Base-by-base conservation (phyloP, 75 land plant genomes). In the Selaginella moellendorffii region DNA sequence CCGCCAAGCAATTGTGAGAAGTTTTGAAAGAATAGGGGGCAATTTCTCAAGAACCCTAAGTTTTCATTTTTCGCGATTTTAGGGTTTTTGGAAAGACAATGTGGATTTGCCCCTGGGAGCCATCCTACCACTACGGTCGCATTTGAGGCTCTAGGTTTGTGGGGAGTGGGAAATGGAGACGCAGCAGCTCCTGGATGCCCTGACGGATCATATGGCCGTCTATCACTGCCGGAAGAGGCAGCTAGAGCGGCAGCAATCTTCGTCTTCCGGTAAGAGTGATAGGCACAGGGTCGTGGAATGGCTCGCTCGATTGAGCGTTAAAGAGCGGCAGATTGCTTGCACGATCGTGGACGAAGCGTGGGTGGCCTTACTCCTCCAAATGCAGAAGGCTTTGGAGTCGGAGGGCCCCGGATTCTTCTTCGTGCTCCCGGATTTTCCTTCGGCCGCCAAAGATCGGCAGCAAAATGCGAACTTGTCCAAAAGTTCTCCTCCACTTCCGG, bases 161-260 rank as follows among this genome's bases (percentile, higher is more conserved):
- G 14, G 46, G 14, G 14, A 36, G 46, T 5, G 46, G 46, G 46
- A 14, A 36, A 82, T 85, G 88, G 81, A 81, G 36, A 53, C 83
- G n/a, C 71, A 89, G 29, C 84, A 77, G 61, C 66, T 86, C 23
- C 58, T 88, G 54, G 90, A 93, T 64, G 71, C 90, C 2, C 82
- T 93, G 61, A 77, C 90, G 28, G 76, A 85, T 56, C 96, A 93
- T 76, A 65, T 88, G 77, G 81, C 96, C 31, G 76, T 93, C 30
- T 93, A 85, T 71, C 82, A 88, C 67, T 69, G 81, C 31, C 25
- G 68, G 31, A 64, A 60, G 31, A 65, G 5, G 67, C 71, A 0
- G 54, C 61, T 5, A 1, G 28, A 61, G 28, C 29, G 27, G 25
- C 20, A 19, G n/a, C 46, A 63, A 23, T 20, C 22, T 22, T 25